Conservation (phyloP, 768 basidiomycete species). For the Rhodotorula toruloides region DNA sequence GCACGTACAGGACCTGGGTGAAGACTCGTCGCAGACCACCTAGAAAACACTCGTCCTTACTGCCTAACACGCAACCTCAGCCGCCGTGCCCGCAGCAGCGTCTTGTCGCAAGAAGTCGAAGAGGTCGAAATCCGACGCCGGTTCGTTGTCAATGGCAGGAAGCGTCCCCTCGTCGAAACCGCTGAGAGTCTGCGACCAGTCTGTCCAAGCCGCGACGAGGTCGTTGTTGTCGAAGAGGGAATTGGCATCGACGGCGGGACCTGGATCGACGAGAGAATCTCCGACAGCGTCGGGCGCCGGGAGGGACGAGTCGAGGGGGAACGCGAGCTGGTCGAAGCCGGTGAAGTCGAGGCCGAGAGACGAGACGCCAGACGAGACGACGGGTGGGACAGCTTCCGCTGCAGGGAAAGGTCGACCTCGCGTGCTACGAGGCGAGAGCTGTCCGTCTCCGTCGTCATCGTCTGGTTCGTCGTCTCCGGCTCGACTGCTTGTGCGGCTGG, state of each 20-base stretch:
- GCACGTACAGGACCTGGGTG: not conserved
- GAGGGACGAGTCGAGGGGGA: not conserved
- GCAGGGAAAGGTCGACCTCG: conserved; percentile 34
- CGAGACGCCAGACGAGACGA: not conserved
- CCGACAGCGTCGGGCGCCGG: conserved; percentile 15
- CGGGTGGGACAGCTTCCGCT: conserved; percentile 33
- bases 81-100: conserved; percentile 2
- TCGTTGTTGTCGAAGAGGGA: conserved; percentile 1
- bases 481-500: not conserved
- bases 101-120: conserved; percentile 30
- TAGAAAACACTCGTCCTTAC: not conserved
- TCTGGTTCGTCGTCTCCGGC: not conserved
- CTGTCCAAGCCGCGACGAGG: conserved; percentile 19
- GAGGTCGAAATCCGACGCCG: conserved; percentile 18
- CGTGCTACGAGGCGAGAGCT: conserved; percentile 39
- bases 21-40: not conserved
- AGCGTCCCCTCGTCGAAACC: not conserved
- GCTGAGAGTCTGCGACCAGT: conserved; percentile 17
- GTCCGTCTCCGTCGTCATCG: conserved; percentile 10
- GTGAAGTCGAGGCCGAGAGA: not conserved
- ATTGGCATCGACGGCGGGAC: not conserved
- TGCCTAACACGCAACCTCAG: conserved; percentile 28
- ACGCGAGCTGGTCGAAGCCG: not conserved
- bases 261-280: conserved; percentile 31
- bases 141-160: too few species aligned